Conservation (phyloP, 2,329 filamentous ascomycete genomes). For the Helminthosporium solani region DNA sequence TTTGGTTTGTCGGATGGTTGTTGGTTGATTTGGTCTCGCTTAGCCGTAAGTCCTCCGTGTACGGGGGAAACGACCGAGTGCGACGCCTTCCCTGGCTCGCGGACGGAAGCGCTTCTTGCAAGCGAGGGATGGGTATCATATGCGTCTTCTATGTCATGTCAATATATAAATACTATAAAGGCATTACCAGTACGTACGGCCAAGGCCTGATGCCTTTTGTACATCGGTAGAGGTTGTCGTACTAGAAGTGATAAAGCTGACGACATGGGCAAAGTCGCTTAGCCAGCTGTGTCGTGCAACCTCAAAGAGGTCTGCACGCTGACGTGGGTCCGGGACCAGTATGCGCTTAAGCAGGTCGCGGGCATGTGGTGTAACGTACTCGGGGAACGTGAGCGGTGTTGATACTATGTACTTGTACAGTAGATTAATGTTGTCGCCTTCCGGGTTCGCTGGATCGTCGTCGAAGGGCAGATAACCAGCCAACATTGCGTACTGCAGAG, state of each 20-base stretch:
- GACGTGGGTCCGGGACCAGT: constrained; percentile 89
- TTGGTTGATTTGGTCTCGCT: constrained; percentile 72
- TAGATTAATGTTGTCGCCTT: constrained; percentile 98
- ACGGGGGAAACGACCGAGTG: constrained; percentile 49
- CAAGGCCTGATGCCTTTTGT: constrained; percentile 70
- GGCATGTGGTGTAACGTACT: constrained; percentile 97
- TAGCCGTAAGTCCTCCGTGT: constrained; percentile 64
- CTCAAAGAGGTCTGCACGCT: constrained; percentile 93
- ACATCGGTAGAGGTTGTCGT: constrained; percentile 86
- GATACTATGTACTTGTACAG: constrained; percentile 99
- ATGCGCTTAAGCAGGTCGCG: constrained; percentile 90
- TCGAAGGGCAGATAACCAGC: constrained; percentile 97
- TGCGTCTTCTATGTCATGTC: constrained; percentile 46
- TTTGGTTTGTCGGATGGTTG: constrained; percentile 66
- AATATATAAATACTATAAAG: constrained; percentile 11
- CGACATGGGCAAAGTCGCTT: constrained; percentile 93
- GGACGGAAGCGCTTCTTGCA: constrained; percentile 86
- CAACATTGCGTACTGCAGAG: constrained; percentile 87
- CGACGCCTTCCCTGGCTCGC: constrained; percentile 72
- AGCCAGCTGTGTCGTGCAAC: constrained; percentile 98
- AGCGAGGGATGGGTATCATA: constrained; percentile 65
- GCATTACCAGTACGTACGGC: constrained; percentile 47
- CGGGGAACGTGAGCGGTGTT: constrained; percentile 93
- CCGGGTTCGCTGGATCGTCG: constrained; percentile 95
- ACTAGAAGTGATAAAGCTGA: constrained; percentile 94